These are phyloP conservation scores for Phytopythium chamaehyphon DNA, from an alignment of 352 stramenopile genomes.

Conservation along the genomic window DNA sequence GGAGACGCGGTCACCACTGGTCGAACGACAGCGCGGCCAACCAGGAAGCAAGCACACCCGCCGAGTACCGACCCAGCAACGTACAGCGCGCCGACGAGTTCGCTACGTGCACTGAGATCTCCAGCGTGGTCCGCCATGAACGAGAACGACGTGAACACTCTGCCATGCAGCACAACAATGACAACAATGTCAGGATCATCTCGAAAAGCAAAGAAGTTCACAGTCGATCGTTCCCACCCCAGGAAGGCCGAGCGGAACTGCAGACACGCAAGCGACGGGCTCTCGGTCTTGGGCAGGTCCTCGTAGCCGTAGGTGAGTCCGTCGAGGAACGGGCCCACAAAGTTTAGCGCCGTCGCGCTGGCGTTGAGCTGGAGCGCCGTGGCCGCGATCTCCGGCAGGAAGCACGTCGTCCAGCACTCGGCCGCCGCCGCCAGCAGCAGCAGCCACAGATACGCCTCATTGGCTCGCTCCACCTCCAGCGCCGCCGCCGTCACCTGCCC, in stretches of 20 bases:
- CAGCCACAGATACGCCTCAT: constrained; percentile 64
- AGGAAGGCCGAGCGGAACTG: constrained; percentile 78
- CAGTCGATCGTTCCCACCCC: no score
- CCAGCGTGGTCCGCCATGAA: constrained; percentile 86
- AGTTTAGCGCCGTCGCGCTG: constrained; percentile 69
- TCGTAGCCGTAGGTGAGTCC: constrained; percentile 63
- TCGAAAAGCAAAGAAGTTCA: no score
- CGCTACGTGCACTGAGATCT: constrained; percentile 44
- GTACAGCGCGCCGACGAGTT: constrained; percentile 52
- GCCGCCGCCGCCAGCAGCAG: constrained; percentile 60
- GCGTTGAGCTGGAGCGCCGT: constrained; percentile 41
- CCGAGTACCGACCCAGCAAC: constrained; percentile 45
- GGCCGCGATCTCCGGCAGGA: constrained; percentile 48
- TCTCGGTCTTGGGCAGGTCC: constrained; percentile 22
- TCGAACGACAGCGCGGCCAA: constrained; percentile 33
- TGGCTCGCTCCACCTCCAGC: constrained; percentile 28
- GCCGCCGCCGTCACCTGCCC: constrained; percentile 13
- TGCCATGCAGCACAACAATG: no score
- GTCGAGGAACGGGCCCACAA: constrained; percentile 73
- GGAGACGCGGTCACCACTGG: constrained; percentile 10
- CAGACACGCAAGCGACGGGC: constrained; percentile 35
- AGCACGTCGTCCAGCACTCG: constrained; percentile 81
- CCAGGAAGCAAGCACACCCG: constrained; percentile 50
- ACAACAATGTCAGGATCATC: no score
- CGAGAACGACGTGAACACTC: constrained; percentile 85